Conservation (phyloP, 2,329 filamentous ascomycete genomes). For the Graphium sp. region DNA sequence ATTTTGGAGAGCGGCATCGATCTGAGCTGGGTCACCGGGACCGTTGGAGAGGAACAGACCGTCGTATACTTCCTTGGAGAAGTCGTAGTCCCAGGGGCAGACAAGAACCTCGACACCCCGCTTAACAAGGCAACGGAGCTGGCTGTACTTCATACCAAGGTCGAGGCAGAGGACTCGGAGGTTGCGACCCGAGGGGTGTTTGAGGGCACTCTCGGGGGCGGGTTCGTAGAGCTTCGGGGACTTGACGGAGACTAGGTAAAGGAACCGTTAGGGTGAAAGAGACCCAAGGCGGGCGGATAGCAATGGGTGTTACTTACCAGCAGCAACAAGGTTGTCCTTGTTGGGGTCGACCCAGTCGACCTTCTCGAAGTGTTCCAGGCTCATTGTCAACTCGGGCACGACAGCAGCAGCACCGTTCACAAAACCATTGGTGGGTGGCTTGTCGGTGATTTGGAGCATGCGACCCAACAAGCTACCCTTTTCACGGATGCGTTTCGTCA, state of each 20-base stretch:
- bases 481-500: slow-evolving; percentile 88
- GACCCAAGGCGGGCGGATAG: background rate
- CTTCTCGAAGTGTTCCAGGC: slow-evolving; percentile 46
- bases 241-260: slow-evolving; percentile 63
- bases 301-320: slow-evolving; percentile 49
- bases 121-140: slow-evolving; percentile 80
- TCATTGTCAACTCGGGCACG: slow-evolving; percentile 9
- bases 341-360: slow-evolving; percentile 89
- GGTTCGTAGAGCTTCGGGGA: slow-evolving; percentile 75
- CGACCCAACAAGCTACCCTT: slow-evolving; percentile 94
- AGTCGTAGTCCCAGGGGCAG: slow-evolving; percentile 92
- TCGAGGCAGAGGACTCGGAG: slow-evolving; percentile 86
- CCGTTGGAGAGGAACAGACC: slow-evolving; percentile 97
- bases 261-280: slow-evolving; percentile 14
- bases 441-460: slow-evolving; percentile 44
- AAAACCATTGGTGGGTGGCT: slow-evolving; percentile 19
- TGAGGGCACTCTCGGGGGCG: slow-evolving; percentile 50
- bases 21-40: slow-evolving; percentile 81
- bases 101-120: slow-evolving; percentile 88
- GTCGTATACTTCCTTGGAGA: slow-evolving; percentile 69
- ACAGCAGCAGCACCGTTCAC: slow-evolving; percentile 16
- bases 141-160: slow-evolving; percentile 97
- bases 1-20: slow-evolving; percentile 65
- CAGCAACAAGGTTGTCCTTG: slow-evolving; percentile 76
- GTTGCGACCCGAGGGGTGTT: slow-evolving; percentile 75